Evolutionary conservation across 108 stramenopile species (phyloP), one percentile per base, ranked within the genome.

Genomic region (Conticribra guillardii): DNA sequence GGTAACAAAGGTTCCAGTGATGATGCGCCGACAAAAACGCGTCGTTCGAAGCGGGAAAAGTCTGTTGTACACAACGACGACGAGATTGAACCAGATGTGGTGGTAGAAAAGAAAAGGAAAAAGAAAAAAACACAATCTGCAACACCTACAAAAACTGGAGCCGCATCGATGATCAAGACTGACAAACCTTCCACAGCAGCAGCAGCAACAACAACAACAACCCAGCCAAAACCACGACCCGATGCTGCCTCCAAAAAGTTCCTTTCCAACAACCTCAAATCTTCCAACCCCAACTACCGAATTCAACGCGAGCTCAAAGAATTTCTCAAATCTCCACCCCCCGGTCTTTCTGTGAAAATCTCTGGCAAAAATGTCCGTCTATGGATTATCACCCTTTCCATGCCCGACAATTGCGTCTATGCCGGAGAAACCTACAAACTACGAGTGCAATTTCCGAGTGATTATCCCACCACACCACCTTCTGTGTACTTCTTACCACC

Each of bases 351-450:
- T n/a, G 94, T 95, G 41, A 84, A 87, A 59, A 91, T 95, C 30
- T 75, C 74, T 8, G 94, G 94, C 17, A 87, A 89, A 62, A 95
- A 97, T 57, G 73, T 94, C 4, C 87, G 94, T 34, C 73, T 95
- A n/a, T 97, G 96, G 96, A 86, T 97, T 54, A 84, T 97, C 32
- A 96, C 96, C 33, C 85, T 97, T 65, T 70, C 64, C 32, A 95
- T 95, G 44, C 88, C 95, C 27, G 82, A 89, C 14, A 83, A 82
- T 32, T 88, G 93, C 29, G 84, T 97, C 24, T 98, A 94, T 64
- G 93, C 87, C 24, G 96, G 96, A 5, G 98, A 98, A 73, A 90
- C 85, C n/a, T 98, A 93, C 89, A 89, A 89, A 50, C 70, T 98
- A 34, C 80, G 91, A 32, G 75, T 98, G 3, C 73, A 73, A 17